Evolutionary conservation across 257 asterid genomes (phyloP).

Genomic region (Lithospermum erythrorhizon): DNA sequence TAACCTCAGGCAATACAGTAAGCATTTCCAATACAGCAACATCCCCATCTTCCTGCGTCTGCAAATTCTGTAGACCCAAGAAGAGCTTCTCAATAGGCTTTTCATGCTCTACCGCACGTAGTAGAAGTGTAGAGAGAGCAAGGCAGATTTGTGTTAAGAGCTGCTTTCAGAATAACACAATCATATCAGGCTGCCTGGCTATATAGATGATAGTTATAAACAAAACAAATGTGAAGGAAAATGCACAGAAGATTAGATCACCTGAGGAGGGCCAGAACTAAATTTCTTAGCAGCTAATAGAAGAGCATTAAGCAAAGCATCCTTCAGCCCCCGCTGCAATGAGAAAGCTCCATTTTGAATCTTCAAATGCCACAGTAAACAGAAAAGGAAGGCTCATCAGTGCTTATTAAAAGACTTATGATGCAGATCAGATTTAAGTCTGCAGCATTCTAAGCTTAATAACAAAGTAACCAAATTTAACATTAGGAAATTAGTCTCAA

Average conservation of each 20-base stretch:
- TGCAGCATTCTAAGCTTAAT: background rate
- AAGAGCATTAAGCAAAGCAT: constrained; percentile 63
- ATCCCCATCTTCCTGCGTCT: constrained; percentile 54
- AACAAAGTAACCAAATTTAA: background rate
- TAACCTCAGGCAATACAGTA: constrained; percentile 79
- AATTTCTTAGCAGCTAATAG: constrained; percentile 74
- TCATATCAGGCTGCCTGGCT: constrained; percentile 17
- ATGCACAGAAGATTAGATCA: constrained; percentile 15
- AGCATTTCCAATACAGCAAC: constrained; percentile 67
- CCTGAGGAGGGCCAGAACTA: constrained; percentile 86
- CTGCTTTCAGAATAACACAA: constrained; percentile 31
- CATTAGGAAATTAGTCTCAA: background rate
- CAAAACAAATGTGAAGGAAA: background rate
- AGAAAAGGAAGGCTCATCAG: background rate
- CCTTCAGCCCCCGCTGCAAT: constrained; percentile 64
- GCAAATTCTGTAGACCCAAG: constrained; percentile 61
- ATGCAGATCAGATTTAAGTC: background rate
- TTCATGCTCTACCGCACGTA: constrained; percentile 67
- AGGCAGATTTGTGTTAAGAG: constrained; percentile 89
- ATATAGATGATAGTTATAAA: background rate
- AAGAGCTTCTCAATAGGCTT: constrained; percentile 71
- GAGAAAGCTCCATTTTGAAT: constrained; percentile 58
- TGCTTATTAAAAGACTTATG: background rate
- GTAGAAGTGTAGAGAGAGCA: constrained; percentile 66
- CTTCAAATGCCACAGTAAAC: constrained; percentile 19